These are phyloP conservation scores for Moesziomyces sp. DNA, from an alignment of 1,284 basidiomycete genomes.

Conservation along the genomic window DNA sequence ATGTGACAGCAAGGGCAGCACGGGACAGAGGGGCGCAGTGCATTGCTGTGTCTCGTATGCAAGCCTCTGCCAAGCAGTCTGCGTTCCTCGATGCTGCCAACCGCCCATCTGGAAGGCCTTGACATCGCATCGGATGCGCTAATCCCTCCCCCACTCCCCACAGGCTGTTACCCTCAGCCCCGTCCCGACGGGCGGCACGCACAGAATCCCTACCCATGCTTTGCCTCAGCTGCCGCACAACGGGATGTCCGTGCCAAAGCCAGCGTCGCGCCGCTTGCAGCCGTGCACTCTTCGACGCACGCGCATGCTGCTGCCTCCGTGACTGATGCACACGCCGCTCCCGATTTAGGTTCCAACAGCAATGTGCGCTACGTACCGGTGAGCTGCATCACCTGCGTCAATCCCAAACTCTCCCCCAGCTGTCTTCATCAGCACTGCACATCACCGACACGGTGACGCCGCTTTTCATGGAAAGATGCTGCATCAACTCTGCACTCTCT, in stretches of 20 bases:
- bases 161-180: conserved; percentile 1
- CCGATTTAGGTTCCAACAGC: conserved; percentile 1
- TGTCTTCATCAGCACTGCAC: too few species aligned
- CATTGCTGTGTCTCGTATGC: too few species aligned
- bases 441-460: too few species aligned
- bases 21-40: too few species aligned
- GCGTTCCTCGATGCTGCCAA: too few species aligned
- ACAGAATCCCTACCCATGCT: conserved; percentile 7
- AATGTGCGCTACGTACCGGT: conserved; percentile 13
- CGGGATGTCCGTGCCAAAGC: background rate
- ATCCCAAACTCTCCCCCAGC: too few species aligned
- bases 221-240: conserved; percentile 5
- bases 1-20: too few species aligned
- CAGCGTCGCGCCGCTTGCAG: too few species aligned
- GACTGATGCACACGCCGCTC: conserved; percentile 14
- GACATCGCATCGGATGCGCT: background rate
- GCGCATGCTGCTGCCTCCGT: background rate
- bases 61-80: too few species aligned
- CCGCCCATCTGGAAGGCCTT: background rate
- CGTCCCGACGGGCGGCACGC: conserved; percentile 9
- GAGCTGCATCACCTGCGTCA: conserved; percentile 25
- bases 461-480: conserved; percentile 4
- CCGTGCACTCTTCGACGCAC: conserved; percentile 11
- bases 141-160: background rate
- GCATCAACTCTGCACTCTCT: conserved; percentile 13